Base-by-base conservation (phyloP, 805 yeast species). In the Candida anglica region DNA sequence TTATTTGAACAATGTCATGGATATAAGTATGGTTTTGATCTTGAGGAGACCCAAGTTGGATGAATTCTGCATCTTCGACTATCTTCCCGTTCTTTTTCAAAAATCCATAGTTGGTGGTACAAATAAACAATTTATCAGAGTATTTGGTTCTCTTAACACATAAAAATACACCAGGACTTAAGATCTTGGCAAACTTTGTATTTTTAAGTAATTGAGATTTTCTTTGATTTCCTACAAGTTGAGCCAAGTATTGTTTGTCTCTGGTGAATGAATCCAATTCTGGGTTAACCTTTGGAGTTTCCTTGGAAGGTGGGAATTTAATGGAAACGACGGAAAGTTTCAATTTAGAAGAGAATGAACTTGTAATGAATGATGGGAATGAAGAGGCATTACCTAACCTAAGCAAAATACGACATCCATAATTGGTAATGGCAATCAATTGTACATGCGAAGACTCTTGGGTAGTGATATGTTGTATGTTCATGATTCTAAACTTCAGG, bases 81-180 rank as follows among this genome's bases (percentile, higher is more conserved):
- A 81, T 75, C 44, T 76, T 77, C 39, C 77, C 78, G 38, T 79
- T 78, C 43, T 79, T 80, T 50, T 86, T 87, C 42, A 87, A 63
- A 27, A 84, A 70, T 27, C 96, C 96, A 50, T 86, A 81, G 56
- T 93, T 96, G 6, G 93, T 82, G 6, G 87, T 81, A 30, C 91
- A 71, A 3, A 83, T 80, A 54, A 84, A 87, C 15, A 86, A 58
- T 35, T 73, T 71, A 39, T 66, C 71, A 4, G 69, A 60, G 28
- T 53, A 53, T 34, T 59, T 63, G 3, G 69, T 63, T 33, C 75
- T 72, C 36, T 64, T 65, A 9, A 81, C 84, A 25, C 86, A 81
- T 40, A 89, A 69, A 48, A 79, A 89, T 3, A 87, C 79, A n/a
- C 95, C 95, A 0, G 96, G 96, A 15, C 94, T 78, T 19, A 86